phyloP scores from a whole-genome alignment of 768 basidiomycete genomes.

The Leccinum obscurum region DNA sequence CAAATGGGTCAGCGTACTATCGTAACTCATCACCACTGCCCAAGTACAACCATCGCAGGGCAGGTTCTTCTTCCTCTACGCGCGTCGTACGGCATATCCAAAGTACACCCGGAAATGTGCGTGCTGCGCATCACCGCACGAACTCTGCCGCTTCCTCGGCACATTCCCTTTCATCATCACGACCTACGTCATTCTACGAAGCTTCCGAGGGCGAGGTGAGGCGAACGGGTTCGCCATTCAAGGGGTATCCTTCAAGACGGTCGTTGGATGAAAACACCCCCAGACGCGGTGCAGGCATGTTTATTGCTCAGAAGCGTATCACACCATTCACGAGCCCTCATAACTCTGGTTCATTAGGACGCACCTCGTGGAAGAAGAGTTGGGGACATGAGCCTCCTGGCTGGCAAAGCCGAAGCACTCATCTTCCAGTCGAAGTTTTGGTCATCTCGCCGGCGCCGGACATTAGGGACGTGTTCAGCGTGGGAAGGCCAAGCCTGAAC shows the following conservation, averaged over 20 bases:
- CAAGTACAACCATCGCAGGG: constrained; percentile 71
- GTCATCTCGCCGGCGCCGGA: constrained; percentile 56
- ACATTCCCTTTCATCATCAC: constrained; percentile 73
- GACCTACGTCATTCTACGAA: constrained; percentile 78
- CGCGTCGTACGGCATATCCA: constrained; percentile 71
- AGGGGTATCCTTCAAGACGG: constrained; percentile 43
- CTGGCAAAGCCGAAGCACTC: constrained; percentile 68
- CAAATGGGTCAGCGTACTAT: constrained; percentile 61
- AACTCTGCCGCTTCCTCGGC: constrained; percentile 78
- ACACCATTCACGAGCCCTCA: constrained; percentile 69
- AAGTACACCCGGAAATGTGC: constrained; percentile 34
- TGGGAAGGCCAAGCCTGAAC: constrained; percentile 53
- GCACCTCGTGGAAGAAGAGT: constrained; percentile 85
- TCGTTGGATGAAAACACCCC: constrained; percentile 49
- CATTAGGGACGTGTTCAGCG: constrained; percentile 78
- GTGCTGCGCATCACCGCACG: constrained; percentile 63
- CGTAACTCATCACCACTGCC: constrained; percentile 80
- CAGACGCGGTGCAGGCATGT: constrained; percentile 52
- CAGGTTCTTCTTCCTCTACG: constrained; percentile 80
- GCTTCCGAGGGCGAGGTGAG: constrained; percentile 65
- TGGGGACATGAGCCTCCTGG: constrained; percentile 89
- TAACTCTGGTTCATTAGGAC: constrained; percentile 48
- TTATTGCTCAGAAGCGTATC: constrained; percentile 79
- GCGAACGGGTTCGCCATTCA: constrained; percentile 67
- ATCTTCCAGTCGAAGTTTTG: constrained; percentile 75